Evolutionary conservation across 345 rosid species (phyloP).

Genomic region (Linum usitatissimum): DNA sequence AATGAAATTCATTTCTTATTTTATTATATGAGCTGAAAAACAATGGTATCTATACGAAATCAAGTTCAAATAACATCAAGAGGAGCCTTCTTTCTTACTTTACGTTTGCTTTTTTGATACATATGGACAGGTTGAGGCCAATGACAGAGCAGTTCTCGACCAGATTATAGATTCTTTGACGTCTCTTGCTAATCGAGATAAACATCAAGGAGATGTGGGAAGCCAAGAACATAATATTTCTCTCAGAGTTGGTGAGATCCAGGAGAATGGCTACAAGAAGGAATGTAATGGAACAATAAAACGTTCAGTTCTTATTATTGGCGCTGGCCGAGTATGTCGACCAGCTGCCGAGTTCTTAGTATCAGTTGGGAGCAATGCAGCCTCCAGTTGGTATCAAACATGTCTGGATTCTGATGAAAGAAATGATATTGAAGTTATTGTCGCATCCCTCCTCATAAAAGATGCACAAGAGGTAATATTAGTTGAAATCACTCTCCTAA

Average conservation of each 20-base stretch:
- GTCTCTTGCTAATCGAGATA: constrained; percentile 55
- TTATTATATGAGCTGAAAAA: too few relatives aligned
- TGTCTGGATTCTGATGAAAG: constrained; percentile 31
- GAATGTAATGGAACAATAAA: constrained; percentile 26
- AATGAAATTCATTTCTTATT: not conserved
- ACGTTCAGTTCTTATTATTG: constrained; percentile 59
- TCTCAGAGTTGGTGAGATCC: constrained; percentile 40
- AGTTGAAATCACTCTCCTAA: not conserved
- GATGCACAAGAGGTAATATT: constrained; percentile 85
- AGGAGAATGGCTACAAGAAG: constrained; percentile 28
- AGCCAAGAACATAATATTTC: constrained; percentile 36
- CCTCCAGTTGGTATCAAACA: constrained; percentile 33
- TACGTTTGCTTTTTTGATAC: not conserved
- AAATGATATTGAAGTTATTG: constrained; percentile 50
- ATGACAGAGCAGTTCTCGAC: constrained; percentile 61
- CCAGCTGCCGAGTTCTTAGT: constrained; percentile 75
- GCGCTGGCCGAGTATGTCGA: constrained; percentile 89
- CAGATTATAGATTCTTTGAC: constrained; percentile 80
- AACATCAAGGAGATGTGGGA: constrained; percentile 18
- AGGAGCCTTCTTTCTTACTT: not conserved
- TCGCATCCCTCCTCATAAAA: constrained; percentile 75
- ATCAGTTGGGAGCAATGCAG: constrained; percentile 39
- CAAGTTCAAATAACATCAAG: not conserved
- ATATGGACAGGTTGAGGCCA: constrained; percentile 69
- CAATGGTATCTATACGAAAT: too few relatives aligned